Evolutionary conservation across 208 protist species (phyloP).

Genomic region (Crithidia bombi): DNA sequence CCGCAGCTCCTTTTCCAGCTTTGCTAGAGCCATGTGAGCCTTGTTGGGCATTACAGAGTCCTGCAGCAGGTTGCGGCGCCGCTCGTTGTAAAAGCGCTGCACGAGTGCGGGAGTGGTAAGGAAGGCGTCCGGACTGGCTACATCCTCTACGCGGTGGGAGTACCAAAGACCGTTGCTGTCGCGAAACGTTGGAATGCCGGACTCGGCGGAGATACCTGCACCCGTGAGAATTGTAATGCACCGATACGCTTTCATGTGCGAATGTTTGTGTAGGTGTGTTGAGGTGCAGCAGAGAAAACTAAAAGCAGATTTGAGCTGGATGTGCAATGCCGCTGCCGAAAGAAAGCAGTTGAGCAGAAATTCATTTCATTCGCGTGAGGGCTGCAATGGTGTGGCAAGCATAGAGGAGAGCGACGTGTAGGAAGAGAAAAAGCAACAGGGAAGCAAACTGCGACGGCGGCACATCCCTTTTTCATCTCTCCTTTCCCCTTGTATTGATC

Average conservation of each 20-base stretch:
- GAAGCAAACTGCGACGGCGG: no score
- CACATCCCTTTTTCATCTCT: no score
- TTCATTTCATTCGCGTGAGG: no score
- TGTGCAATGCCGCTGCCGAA: no score
- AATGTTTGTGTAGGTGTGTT: neutral
- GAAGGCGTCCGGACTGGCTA: slow-evolving; percentile 61
- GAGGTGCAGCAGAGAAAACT: neutral
- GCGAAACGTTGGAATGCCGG: slow-evolving; percentile 66
- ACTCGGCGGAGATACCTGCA: slow-evolving; percentile 80
- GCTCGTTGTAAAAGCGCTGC: slow-evolving; percentile 74
- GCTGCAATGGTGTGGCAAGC: no score
- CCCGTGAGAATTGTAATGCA: slow-evolving; percentile 74
- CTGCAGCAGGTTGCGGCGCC: slow-evolving; percentile 41
- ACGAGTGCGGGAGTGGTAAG: slow-evolving; percentile 51
- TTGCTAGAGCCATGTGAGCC: slow-evolving; percentile 57
- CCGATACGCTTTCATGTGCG: slow-evolving; percentile 38
- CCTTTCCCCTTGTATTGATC: no score
- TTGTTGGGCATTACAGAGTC: slow-evolving; percentile 52
- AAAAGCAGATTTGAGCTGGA: neutral
- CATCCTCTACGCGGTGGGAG: slow-evolving; percentile 76
- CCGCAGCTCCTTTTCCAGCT: slow-evolving; percentile 48
- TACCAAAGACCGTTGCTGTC: slow-evolving; percentile 71
- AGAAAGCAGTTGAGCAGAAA: no score
- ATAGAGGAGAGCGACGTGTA: neutral
- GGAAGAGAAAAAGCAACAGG: no score